Evolutionary conservation across 768 basidiomycete genomes (phyloP).

Genomic region (Podaxis rugospora): DNA sequence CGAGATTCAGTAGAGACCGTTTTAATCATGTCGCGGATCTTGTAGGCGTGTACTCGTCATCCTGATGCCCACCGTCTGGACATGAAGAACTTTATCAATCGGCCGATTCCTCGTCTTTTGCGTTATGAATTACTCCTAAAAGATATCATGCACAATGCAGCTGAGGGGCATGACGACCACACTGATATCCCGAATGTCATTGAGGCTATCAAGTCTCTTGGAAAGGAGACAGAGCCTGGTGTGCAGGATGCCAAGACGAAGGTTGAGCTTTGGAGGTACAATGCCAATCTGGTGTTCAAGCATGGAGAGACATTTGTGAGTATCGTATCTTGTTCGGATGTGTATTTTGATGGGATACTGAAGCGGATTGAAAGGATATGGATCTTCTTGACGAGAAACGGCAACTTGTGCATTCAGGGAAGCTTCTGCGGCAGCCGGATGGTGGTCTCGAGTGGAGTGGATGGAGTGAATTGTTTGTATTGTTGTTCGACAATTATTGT

Average conservation of each 20-base stretch:
- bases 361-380: constrained; percentile 53
- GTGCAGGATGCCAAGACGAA: constrained; percentile 83
- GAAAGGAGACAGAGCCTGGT: constrained; percentile 85
- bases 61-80: constrained; percentile 79
- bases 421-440: constrained; percentile 79
- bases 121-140: constrained; percentile 87
- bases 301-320: constrained; percentile 61
- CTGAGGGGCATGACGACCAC: constrained; percentile 72
- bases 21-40: background rate
- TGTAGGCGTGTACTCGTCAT: constrained; percentile 49
- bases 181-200: constrained; percentile 81
- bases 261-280: constrained; percentile 86
- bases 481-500: constrained; percentile 96
- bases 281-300: constrained; percentile 76
- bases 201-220: constrained; percentile 81
- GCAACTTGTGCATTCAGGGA: constrained; percentile 79
- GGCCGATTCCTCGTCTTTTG: constrained; percentile 85
- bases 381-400: constrained; percentile 84
- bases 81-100: constrained; percentile 90
- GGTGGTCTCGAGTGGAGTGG: constrained; percentile 71
- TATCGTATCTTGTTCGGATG: background rate
- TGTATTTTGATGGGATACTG: background rate
- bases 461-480: constrained; percentile 82
- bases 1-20: constrained; percentile 17
- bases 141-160: constrained; percentile 72